Percentiles rank a stretch among this genome's conserved stretches.
Conservation (phyloP, 352 stramenopile genomes). For the Pelagophyceae sp. region DNA sequence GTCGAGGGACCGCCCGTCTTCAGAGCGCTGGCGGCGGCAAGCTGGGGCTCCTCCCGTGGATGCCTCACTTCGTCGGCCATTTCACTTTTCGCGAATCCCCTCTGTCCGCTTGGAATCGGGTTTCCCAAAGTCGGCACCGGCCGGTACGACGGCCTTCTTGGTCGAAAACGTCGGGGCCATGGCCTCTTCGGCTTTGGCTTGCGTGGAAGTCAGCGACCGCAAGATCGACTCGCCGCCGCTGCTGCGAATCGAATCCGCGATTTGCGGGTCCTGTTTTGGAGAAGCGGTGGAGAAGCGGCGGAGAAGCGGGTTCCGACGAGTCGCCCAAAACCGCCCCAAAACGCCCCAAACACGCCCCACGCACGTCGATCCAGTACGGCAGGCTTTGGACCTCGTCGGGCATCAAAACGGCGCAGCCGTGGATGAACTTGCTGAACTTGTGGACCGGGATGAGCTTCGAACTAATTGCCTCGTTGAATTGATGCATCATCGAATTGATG, state of each 20-base stretch:
- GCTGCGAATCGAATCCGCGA: constrained; percentile 58
- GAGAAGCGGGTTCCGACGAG: too few species aligned
- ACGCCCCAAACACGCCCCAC: too few species aligned
- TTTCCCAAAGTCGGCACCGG: too few species aligned
- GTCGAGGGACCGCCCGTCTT: too few species aligned
- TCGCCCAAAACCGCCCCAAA: too few species aligned
- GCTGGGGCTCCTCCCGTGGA: neutral
- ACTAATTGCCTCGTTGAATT: constrained; percentile 37
- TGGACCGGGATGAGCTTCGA: constrained; percentile 32
- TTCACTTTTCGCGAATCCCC: neutral
- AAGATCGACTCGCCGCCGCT: constrained; percentile 46
- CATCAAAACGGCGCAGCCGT: constrained; percentile 62
- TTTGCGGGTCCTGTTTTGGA: constrained; percentile 40
- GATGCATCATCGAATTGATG: too few species aligned
- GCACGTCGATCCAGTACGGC: constrained; percentile 78
- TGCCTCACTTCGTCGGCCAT: neutral
- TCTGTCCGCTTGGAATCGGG: neutral
- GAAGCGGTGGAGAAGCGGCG: too few species aligned
- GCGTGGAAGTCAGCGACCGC: constrained; percentile 30
- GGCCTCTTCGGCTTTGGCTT: neutral
- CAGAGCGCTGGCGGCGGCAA: too few species aligned
- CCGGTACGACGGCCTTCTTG: constrained; percentile 2
- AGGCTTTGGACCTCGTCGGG: constrained; percentile 64
- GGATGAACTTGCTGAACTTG: constrained; percentile 70
- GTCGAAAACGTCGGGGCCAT: neutral